A percentile compares a stretch with the other conserved stretches of the same genome.
Conservation (phyloP, 192 early-diverging fungal species). For the Pecoramyces ruminantium region DNA sequence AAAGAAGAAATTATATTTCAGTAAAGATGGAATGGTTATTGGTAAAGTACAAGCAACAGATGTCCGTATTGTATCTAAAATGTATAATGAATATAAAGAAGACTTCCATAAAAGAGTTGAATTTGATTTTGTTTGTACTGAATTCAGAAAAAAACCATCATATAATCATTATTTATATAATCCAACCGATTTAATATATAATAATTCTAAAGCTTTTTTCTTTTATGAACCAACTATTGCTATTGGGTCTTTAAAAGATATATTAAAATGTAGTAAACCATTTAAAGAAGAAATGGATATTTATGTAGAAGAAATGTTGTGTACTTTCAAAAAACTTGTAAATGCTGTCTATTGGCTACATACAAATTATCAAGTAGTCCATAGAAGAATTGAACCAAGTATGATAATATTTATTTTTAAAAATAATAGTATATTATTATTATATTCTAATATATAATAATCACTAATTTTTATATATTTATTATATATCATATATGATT, state of each 20-base stretch:
- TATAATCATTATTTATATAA: background rate
- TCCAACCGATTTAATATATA: background rate
- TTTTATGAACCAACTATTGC: background rate
- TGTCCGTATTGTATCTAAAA: background rate
- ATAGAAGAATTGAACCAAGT: background rate
- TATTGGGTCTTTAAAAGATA: background rate
- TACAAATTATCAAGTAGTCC: background rate
- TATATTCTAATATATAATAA: too few relatives aligned
- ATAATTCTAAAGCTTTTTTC: background rate
- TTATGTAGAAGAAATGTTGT: background rate
- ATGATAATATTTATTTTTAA: too few relatives aligned
- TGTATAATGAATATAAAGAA: background rate
- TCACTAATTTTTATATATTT: too few relatives aligned
- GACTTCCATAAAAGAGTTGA: background rate
- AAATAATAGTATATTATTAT: too few relatives aligned
- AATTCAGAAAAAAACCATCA: background rate
- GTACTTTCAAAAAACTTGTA: background rate
- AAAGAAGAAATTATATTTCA: background rate
- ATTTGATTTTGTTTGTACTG: background rate
- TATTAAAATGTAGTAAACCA: background rate
- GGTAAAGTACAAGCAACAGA: background rate
- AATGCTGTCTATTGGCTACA: background rate
- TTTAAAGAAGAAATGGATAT: background rate
- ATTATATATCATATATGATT: too few relatives aligned
- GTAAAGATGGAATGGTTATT: background rate